Conservation (phyloP, 2,329 filamentous ascomycete genomes). For the Thelonectria blattea region DNA sequence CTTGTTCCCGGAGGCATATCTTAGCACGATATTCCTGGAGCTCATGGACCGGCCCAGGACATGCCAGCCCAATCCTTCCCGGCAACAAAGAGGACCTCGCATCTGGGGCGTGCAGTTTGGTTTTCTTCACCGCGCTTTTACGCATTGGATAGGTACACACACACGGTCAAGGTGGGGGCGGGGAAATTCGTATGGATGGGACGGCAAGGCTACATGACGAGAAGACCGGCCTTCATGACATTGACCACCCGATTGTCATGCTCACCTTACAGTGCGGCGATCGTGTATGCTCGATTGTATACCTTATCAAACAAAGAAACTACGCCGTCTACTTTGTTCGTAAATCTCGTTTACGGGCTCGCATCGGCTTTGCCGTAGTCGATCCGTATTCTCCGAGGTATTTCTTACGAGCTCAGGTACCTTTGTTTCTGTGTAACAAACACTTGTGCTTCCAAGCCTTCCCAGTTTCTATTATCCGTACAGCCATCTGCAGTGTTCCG, state of each 20-base stretch:
- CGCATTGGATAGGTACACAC: too few relatives aligned
- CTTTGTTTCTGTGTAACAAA: not conserved
- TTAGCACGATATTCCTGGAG: conserved; percentile 2
- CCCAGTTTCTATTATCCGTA: too few relatives aligned
- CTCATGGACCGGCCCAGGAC: not conserved
- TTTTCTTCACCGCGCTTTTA: conserved; percentile 9
- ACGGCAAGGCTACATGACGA: not conserved
- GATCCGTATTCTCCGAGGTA: too few relatives aligned
- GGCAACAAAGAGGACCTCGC: not conserved
- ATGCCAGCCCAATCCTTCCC: not conserved
- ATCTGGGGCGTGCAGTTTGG: not conserved
- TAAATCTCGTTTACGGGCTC: too few relatives aligned
- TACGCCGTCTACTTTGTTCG: too few relatives aligned
- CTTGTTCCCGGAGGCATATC: conserved; percentile 17
- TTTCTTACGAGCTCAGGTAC: not conserved
- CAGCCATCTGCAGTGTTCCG: too few relatives aligned
- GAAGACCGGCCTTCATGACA: not conserved
- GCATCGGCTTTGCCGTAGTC: too few relatives aligned
- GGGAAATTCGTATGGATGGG: not conserved
- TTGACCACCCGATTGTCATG: not conserved
- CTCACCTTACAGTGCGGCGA: not conserved
- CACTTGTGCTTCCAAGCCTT: not conserved
- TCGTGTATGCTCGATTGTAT: too few relatives aligned
- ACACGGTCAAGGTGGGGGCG: not conserved
- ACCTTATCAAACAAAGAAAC: too few relatives aligned